These are phyloP conservation scores for Hibiscus trionum DNA, from an alignment of 345 rosid species.

Conservation along the genomic window DNA sequence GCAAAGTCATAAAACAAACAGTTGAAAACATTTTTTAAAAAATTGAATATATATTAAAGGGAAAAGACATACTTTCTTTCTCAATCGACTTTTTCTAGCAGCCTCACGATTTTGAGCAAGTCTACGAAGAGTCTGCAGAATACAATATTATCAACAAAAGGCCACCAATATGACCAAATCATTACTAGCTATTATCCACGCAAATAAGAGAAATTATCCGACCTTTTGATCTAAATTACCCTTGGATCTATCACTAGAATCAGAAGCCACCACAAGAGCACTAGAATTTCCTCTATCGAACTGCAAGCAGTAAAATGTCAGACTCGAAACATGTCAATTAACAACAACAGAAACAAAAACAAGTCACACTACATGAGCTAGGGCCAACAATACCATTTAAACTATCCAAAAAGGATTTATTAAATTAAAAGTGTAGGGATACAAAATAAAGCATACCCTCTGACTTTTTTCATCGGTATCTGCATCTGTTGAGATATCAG, in stretches of 20 bases:
- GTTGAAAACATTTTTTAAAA: no score
- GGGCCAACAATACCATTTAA: neutral
- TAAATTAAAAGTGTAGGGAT: neutral
- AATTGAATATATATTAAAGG: neutral
- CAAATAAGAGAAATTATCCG: slow-evolving; percentile 15
- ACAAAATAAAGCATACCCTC: slow-evolving; percentile 40
- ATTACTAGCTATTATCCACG: slow-evolving; percentile 1
- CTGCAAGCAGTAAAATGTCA: slow-evolving; percentile 34
- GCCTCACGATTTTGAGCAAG: slow-evolving; percentile 99
- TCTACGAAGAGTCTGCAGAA: slow-evolving; percentile 78
- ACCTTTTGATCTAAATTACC: slow-evolving; percentile 96
- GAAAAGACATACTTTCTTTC: slow-evolving; percentile 63
- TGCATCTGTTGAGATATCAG: slow-evolving; percentile 83
- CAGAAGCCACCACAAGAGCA: slow-evolving; percentile 43
- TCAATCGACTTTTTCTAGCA: slow-evolving; percentile 89
- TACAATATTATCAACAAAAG: slow-evolving; percentile 25
- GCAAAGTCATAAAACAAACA: no score
- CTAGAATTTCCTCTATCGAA: slow-evolving; percentile 48
- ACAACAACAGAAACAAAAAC: neutral
- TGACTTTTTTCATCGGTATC: slow-evolving; percentile 83
- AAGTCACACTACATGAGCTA: no score
- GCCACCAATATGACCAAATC: slow-evolving; percentile 5
- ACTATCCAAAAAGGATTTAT: neutral
- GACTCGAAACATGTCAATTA: neutral
- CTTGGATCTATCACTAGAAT: slow-evolving; percentile 92